Evolutionary conservation across 2,329 filamentous ascomycete genomes (phyloP).

Genomic region (Calonectria pauciramosa): DNA sequence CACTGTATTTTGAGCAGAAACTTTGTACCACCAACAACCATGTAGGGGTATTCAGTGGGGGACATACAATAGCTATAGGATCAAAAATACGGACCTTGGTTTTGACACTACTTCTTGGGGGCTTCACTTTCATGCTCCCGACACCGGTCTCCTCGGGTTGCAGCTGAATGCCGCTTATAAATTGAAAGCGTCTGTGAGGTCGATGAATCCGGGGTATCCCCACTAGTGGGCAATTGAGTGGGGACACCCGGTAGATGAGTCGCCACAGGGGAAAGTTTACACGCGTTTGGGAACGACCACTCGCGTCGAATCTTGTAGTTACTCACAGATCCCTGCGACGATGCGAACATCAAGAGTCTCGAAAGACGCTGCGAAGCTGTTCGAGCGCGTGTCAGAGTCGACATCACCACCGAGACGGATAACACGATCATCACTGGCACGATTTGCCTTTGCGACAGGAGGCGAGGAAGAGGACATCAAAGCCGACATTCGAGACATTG

Average conservation of each 20-base stretch:
- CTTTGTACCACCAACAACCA: slow-evolving; percentile 14
- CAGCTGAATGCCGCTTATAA: slow-evolving; percentile 17
- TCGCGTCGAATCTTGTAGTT: slow-evolving; percentile 1
- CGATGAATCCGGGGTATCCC: slow-evolving; percentile 16
- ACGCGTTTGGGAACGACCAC: slow-evolving; percentile 13
- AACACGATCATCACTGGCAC: slow-evolving; percentile 63
- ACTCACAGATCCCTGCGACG: slow-evolving; percentile 13
- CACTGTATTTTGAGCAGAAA: slow-evolving; percentile 4
- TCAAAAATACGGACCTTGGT: not conserved
- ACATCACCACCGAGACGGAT: slow-evolving; percentile 57
- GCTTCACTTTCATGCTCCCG: not conserved
- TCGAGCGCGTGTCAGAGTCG: slow-evolving; percentile 53
- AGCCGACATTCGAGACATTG: slow-evolving; percentile 62
- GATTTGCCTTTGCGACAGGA: slow-evolving; percentile 57
- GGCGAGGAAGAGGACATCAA: slow-evolving; percentile 40
- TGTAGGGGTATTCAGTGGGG: not conserved
- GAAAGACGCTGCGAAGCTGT: slow-evolving; percentile 69
- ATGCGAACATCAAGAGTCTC: slow-evolving; percentile 73
- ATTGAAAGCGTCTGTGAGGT: slow-evolving; percentile 11
- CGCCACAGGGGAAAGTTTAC: slow-evolving; percentile 15
- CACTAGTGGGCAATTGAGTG: slow-evolving; percentile 15
- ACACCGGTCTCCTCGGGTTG: not conserved
- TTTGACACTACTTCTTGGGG: not conserved
- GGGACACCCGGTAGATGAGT: slow-evolving; percentile 1
- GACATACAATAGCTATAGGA: not conserved